Evolutionary conservation across 352 stramenopile species (phyloP).

Genomic region (Globisporangium cylindrosporum): DNA sequence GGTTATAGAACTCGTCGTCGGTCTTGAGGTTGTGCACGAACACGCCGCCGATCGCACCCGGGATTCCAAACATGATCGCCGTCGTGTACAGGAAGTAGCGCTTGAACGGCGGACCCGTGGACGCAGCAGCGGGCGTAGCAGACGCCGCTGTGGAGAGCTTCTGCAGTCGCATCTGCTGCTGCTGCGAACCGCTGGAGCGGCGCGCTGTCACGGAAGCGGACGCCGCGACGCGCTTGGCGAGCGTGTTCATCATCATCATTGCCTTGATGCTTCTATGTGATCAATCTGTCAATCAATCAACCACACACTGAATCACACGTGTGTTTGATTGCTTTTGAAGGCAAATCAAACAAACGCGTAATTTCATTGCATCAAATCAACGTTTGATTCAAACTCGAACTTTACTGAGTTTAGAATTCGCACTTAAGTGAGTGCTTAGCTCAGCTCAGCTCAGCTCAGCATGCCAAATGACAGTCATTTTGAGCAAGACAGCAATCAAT

Average conservation of each 20-base stretch:
- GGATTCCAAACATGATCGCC: constrained; percentile 77
- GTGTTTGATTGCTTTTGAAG: background rate
- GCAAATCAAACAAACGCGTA: background rate
- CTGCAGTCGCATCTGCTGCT: constrained; percentile 3
- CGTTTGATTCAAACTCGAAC: background rate
- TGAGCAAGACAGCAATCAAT: background rate
- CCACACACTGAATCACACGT: constrained; percentile 13
- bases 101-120: constrained; percentile 48
- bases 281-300: background rate
- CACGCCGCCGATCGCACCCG: constrained; percentile 45
- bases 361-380: background rate
- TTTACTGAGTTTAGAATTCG: background rate
- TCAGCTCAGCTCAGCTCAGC: too few relatives aligned
- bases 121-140: background rate
- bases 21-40: constrained; percentile 85
- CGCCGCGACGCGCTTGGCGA: constrained; percentile 1
- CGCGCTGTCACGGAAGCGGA: background rate
- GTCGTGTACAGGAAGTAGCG: constrained; percentile 77
- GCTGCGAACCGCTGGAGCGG: background rate
- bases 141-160: constrained; percentile 19
- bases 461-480: background rate
- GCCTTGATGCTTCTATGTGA: background rate
- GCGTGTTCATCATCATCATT: constrained; percentile 5
- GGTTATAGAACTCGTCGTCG: constrained; percentile 81
- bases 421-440: background rate